Base-by-base conservation (phyloP, 2,329 filamentous ascomycete species). In the Fusarium buxicola region DNA sequence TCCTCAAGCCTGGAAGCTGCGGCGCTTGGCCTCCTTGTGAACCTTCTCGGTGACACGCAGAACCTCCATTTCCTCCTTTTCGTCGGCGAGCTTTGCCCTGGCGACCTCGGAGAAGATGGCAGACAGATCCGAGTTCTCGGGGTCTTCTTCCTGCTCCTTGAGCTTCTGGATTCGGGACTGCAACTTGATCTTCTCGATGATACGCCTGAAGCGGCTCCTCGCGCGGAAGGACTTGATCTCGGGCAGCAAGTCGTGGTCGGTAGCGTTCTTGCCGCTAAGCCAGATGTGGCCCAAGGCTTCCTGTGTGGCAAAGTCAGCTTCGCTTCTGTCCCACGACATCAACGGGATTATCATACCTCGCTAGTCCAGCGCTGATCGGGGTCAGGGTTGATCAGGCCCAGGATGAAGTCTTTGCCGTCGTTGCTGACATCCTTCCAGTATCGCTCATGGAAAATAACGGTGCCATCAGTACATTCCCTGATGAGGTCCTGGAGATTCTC, bases 371-470 rank as follows among this genome's bases (percentile, higher is more conserved):
- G 89, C 69, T 91, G 85, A 43, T 88, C 84, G 2, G 93, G 90
- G 66, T 92, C 85, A 4, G 93, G 88, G 68, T 94, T 89, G 57
- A 99, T 85, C 24, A 99, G 84, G 55, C 82, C 81, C 60, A 90
- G 80, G 78, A 99, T 98, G 76, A 99, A 99, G 67, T 94, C 88
- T 81, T 98, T 99, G 66, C 94, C 95, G 68, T 98, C 94, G 45
- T 91, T 84, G 75, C 94, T 97, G 71, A 99, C 95, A 69, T 97
- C 95, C 76, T 93, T 95, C 95, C 95, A 99, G 81, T 98, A 99
- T 55, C 94, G 88, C 75, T 97, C 94, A 76, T 99, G 95, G 86
- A 98, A 99, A 50, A 97, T 86, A 58, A 99, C 91, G 46, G 89
- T 86, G 35, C 88, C 90, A 60, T 86, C 88, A 71, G 87, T 92